These are phyloP conservation scores for Grifola frondosa DNA, from an alignment of 1,284 basidiomycete species.

Conservation along the genomic window DNA sequence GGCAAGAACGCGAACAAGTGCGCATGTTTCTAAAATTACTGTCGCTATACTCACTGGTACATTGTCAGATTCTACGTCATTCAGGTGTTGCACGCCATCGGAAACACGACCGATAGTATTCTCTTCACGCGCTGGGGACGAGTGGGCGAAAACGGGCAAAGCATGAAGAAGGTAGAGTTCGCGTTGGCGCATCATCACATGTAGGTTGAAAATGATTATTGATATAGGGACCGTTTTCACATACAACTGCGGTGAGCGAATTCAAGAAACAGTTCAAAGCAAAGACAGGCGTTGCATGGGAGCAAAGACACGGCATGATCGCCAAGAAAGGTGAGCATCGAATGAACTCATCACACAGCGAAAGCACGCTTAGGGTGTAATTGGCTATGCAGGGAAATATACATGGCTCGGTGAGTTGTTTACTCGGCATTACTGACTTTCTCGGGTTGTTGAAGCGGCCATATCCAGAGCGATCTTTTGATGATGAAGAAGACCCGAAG, in stretches of 20 bases:
- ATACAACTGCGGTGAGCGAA: slow-evolving; percentile 41
- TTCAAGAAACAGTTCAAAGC: slow-evolving; percentile 65
- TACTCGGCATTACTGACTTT: not conserved
- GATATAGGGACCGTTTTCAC: slow-evolving; percentile 37
- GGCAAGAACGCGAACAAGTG: slow-evolving; percentile 65
- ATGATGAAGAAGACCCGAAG: slow-evolving; percentile 43
- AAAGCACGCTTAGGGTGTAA: not conserved
- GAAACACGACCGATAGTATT: slow-evolving; percentile 36
- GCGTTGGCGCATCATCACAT: not conserved
- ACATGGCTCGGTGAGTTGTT: slow-evolving; percentile 49
- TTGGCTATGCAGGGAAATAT: slow-evolving; percentile 49
- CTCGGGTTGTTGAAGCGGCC: slow-evolving; percentile 1
- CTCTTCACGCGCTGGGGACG: slow-evolving; percentile 64
- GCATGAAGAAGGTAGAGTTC: slow-evolving; percentile 46
- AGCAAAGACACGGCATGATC: slow-evolving; percentile 51
- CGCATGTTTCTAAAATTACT: slow-evolving; percentile 7
- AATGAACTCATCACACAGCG: too few relatives aligned
- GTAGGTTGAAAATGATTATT: too few relatives aligned
- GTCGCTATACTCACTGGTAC: not conserved
- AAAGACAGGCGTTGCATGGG: slow-evolving; percentile 55
- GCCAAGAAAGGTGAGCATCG: slow-evolving; percentile 50
- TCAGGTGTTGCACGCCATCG: slow-evolving; percentile 57
- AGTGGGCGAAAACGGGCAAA: slow-evolving; percentile 55
- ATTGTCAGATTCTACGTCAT: slow-evolving; percentile 57
- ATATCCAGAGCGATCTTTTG: slow-evolving; percentile 52